These are phyloP conservation scores for Suillus decipiens DNA, from an alignment of 768 basidiomycete species.

Conservation along the genomic window DNA sequence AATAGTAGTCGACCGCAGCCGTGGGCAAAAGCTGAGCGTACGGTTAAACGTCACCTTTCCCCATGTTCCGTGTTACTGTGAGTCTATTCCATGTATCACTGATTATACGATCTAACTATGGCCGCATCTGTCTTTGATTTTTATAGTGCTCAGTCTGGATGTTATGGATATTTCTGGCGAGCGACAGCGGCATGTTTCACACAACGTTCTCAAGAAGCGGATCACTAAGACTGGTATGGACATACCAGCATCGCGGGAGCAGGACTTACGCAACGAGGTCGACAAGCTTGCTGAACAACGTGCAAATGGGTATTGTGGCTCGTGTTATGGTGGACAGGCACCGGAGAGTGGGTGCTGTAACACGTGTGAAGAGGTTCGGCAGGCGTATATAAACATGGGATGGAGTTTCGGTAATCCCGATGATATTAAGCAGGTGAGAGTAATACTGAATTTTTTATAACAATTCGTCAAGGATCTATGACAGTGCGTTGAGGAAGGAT, in stretches of 20 bases:
- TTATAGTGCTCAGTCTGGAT: slow-evolving; percentile 88
- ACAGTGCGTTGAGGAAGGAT: slow-evolving; percentile 91
- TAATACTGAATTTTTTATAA: background rate
- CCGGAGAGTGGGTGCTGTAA: slow-evolving; percentile 89
- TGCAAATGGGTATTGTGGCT: slow-evolving; percentile 80
- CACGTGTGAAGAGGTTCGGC: slow-evolving; percentile 91
- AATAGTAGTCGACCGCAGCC: slow-evolving; percentile 90
- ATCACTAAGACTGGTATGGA: slow-evolving; percentile 58
- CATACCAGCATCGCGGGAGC: slow-evolving; percentile 55
- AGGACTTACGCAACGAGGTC: slow-evolving; percentile 82
- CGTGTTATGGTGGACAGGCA: slow-evolving; percentile 87
- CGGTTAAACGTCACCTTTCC: slow-evolving; percentile 94
- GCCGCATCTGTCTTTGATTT: background rate
- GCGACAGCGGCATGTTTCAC: slow-evolving; percentile 86
- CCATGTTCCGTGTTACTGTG: slow-evolving; percentile 95
- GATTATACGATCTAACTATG: background rate
- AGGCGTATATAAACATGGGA: slow-evolving; percentile 85
- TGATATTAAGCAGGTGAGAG: slow-evolving; percentile 83
- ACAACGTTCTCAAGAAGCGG: slow-evolving; percentile 85
- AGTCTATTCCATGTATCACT: slow-evolving; percentile 36
- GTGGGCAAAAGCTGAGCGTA: slow-evolving; percentile 93
- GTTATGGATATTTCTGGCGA: slow-evolving; percentile 99
- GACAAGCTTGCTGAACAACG: slow-evolving; percentile 73
- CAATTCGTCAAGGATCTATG: background rate
- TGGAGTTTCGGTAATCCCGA: slow-evolving; percentile 96